Evolutionary conservation across 352 stramenopile species (phyloP), one percentile per base, ranked within the genome.

Genomic region (Pythium pyrilobum): DNA sequence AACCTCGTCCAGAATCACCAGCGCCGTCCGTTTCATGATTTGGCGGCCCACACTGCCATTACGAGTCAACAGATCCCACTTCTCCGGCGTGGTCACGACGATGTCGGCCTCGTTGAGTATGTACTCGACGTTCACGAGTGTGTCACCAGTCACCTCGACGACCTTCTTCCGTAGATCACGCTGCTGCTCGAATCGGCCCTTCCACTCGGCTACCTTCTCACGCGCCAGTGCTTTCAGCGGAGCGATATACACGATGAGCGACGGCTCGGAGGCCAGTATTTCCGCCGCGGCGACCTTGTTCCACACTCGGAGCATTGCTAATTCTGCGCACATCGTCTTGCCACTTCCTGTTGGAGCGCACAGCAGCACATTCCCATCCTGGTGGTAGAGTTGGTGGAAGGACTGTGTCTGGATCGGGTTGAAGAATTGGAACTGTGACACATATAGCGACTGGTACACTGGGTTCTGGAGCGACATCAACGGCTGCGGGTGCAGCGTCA

Each of bases 1-100:
- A 55, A 99, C 97, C 58, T 99, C 96, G 62, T 99, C 95, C 23
- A 99, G 87, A 25, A 99, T 77, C 10, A 99, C 78, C 10, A 99
- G 81, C 47, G 71, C 79, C 56, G 81, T 87, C 66, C 67, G 72
- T 59, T 64, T 52, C 73, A 92, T 90, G 43, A 94, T 66, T 33
- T 59, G 57, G 2, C 81, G 71, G 24, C 84, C 77, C 32, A 92
- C 68, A 20, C 75, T 66, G 69, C 84, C 97, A 32, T 85, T 89
- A 55, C 97, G 77, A 25, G 95, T 98, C 38, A 99, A 82, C 8
- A 98, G 64, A 72, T 99, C 97, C 95, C 95, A 99, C 60, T 98
- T 98, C 54, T 99, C 97, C 2, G 96, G 95, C 6, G 97, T 99
- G 34, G 97, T 98, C 23, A 99, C 88, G 15, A 99, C 82, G 29